Base-by-base conservation (phyloP, 2,329 filamentous ascomycete species). In the Penicillium brevicompactum region DNA sequence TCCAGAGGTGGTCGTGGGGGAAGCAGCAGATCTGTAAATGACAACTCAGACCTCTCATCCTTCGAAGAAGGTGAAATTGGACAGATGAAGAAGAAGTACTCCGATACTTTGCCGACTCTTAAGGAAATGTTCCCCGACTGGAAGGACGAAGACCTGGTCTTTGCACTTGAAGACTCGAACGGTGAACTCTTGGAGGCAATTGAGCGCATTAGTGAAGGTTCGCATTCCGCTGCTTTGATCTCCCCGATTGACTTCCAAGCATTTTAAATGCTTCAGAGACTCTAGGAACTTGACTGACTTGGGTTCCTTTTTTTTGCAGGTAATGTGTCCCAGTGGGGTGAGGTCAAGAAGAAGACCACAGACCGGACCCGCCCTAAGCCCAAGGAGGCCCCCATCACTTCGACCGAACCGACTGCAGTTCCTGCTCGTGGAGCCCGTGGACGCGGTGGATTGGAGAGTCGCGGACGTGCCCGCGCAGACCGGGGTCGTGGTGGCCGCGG, bases 91-190 rank as follows among this genome's bases (percentile, higher is more conserved):
- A 92, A 91, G 82, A 87, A 90, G 75, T 94, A 96, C 73, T 84
- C 89, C 69, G 80, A 81, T 70, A 90, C 93, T 79, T 84, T 96
- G 67, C 82, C 82, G 59, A 86, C 88, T 69, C 87, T 99, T 74
- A 92, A 91, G 79, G 92, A 96, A 75, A 87, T 97, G 80, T 97
- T 96, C 80, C 87, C 91, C 57, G 89, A 92, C 76, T 97, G 93
- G 94, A 93, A 92, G 67, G 91, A 96, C 70, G 91, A 92, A 75
- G 93, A 97, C 75, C 86, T 97, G 61, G 86, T 97, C 62, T 94
- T 94, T 74, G 92, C 92, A 59, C 83, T 99, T 57, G 87, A 96
- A 76, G 94, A 99, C 80, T 77, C 77, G 45, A 73, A 79, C 56
- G 78, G 78, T 59, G 76, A 79, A 60, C 70, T 80, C 37, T 75